phyloP scores from a whole-genome alignment of 257 asterid genomes.

The Nicotiana noctiflora region DNA sequence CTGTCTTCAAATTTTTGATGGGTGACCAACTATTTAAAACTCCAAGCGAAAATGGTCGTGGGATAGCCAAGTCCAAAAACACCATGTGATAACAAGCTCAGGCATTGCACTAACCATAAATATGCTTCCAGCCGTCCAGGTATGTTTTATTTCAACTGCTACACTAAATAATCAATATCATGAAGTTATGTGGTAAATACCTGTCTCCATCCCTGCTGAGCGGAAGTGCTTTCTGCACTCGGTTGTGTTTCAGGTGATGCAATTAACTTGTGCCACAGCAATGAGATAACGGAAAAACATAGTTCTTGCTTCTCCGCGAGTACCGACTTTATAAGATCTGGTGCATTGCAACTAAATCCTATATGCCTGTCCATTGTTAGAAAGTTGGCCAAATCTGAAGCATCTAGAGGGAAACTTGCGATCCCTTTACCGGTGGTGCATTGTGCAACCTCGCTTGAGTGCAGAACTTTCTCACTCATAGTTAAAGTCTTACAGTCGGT shows the following conservation, averaged over 20 bases:
- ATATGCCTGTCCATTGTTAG: conserved; percentile 86
- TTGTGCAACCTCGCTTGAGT: conserved; percentile 29
- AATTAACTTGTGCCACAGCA: conserved; percentile 98
- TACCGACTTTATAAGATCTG: conserved; percentile 72
- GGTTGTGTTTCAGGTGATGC: conserved; percentile 92
- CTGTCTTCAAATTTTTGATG: not conserved
- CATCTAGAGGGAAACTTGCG: conserved; percentile 62
- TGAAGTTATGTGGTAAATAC: conserved; percentile 28
- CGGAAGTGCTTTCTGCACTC: conserved; percentile 92
- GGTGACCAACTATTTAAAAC: not conserved
- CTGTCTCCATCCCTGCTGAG: conserved; percentile 99
- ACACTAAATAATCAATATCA: not conserved
- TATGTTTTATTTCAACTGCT: not conserved
- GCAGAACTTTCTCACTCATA: conserved; percentile 28
- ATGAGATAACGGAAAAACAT: conserved; percentile 90
- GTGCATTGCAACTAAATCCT: conserved; percentile 76
- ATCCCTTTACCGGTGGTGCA: conserved; percentile 50
- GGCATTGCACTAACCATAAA: not conserved
- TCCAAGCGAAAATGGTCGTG: not conserved
- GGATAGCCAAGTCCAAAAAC: not conserved
- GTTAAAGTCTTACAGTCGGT: conserved; percentile 35
- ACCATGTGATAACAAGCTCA: not conserved
- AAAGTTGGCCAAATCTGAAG: conserved; percentile 92
- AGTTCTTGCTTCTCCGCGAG: conserved; percentile 82
- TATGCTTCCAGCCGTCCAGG: not conserved